Conservation (phyloP, 768 basidiomycete genomes). For the Suillus plorans region DNA sequence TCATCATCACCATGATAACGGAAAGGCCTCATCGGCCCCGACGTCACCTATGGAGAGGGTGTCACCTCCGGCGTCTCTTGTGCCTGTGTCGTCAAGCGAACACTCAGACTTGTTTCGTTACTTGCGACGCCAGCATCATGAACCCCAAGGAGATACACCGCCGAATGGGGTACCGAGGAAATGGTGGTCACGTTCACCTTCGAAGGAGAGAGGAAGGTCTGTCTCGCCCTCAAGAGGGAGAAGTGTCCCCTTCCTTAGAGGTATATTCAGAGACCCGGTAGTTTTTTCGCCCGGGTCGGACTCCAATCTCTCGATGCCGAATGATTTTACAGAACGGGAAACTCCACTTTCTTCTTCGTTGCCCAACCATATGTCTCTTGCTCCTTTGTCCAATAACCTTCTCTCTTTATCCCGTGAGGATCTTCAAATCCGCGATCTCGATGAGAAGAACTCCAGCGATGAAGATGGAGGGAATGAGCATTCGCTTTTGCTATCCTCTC, state of each 20-base stretch:
- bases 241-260: not conserved
- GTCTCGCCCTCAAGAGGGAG: not conserved
- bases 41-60: not conserved
- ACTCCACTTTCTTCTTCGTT: not conserved
- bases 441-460: too few relatives aligned
- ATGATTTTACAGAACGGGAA: not conserved
- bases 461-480: not conserved
- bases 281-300: not conserved
- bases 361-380: too few relatives aligned
- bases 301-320: not conserved
- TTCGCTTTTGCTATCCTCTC: not conserved
- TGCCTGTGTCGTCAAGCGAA: not conserved
- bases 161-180: not conserved
- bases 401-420: not conserved
- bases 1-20: not conserved
- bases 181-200: slow-evolving; percentile 1
- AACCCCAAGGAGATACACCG: not conserved
- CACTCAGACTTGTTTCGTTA: not conserved
- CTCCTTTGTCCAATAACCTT: not conserved
- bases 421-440: not conserved
- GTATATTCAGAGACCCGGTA: not conserved
- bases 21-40: not conserved
- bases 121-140: not conserved
- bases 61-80: not conserved
- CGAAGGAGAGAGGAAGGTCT: not conserved